Evolutionary conservation across 768 basidiomycete species (phyloP).

Genomic region (Boletus rubescentipes): DNA sequence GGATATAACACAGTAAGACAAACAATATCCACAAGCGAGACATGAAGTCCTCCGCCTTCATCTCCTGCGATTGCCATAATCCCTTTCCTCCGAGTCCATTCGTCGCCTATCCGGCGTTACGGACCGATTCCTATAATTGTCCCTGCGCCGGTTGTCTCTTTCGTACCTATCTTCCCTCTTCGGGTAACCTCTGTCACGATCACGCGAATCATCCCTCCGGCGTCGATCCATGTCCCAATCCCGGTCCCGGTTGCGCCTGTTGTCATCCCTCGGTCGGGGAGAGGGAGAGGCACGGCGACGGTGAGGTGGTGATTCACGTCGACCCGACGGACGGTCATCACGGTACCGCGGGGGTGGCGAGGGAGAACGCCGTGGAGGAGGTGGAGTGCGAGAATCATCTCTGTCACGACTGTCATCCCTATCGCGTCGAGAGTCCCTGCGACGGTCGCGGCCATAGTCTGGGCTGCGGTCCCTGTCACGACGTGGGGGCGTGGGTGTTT

Average conservation of each 20-base stretch:
- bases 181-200: conserved; percentile 17
- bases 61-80: conserved; percentile 20
- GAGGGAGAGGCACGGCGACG: conserved; percentile 23
- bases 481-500: conserved; percentile 35
- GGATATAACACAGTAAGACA: conserved; percentile 3
- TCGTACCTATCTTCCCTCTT: conserved; percentile 23
- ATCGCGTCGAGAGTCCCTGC: conserved; percentile 14
- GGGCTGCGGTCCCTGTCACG: conserved; percentile 25
- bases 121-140: conserved; percentile 21
- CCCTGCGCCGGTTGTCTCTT: conserved; percentile 24
- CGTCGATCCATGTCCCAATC: conserved; percentile 27
- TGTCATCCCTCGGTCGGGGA: conserved; percentile 21
- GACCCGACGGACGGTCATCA: conserved; percentile 21
- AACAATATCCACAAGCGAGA: background rate
- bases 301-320: conserved; percentile 27
- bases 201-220: conserved; percentile 26
- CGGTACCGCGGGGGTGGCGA: conserved; percentile 29
- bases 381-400: conserved; percentile 35
- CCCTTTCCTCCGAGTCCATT: conserved; percentile 25
- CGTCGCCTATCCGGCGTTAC: conserved; percentile 25
- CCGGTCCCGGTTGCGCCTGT: conserved; percentile 20
- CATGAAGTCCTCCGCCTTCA: conserved; percentile 3
- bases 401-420: conserved; percentile 23
- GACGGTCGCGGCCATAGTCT: conserved; percentile 22
- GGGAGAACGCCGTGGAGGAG: conserved; percentile 30